These are phyloP conservation scores for Fusarium xylarioides DNA, from an alignment of 2,329 filamentous ascomycete genomes.

Conservation along the genomic window DNA sequence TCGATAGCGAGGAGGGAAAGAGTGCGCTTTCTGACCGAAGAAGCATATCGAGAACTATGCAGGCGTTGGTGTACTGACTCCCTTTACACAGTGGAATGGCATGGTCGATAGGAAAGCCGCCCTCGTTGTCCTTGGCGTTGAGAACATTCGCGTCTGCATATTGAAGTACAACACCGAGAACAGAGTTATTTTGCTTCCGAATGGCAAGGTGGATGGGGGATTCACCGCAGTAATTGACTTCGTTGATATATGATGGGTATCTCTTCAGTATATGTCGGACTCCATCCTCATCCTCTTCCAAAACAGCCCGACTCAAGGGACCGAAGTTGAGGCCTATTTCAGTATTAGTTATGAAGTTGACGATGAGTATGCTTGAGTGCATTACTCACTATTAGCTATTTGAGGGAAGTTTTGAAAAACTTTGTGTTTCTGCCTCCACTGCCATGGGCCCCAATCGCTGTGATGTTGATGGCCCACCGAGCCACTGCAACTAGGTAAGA, in stretches of 20 bases:
- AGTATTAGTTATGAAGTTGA: too few species aligned
- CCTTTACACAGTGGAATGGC: too few species aligned
- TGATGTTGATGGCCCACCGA: not conserved
- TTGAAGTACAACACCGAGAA: accelerated
- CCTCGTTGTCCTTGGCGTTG: accelerated
- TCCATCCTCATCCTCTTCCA: accelerated
- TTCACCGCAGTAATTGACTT: not conserved
- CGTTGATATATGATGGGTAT: accelerated
- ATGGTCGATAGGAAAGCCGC: too few species aligned
- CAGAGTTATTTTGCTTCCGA: not conserved
- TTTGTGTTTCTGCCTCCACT: too few species aligned
- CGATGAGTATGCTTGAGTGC: too few species aligned
- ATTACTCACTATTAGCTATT: too few species aligned
- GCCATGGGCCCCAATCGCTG: too few species aligned
- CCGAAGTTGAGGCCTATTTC: not conserved
- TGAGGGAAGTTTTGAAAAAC: too few species aligned
- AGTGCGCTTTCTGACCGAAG: too few species aligned
- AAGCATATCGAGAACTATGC: too few species aligned
- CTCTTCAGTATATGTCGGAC: not conserved
- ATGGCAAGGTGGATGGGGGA: accelerated
- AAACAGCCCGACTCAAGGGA: accelerated
- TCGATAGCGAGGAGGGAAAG: too few species aligned
- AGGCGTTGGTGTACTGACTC: too few species aligned
- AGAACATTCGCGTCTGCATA: accelerated
- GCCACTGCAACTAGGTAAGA: accelerated